phyloP scores from a whole-genome alignment of 257 asterid genomes.

The Cynanchum wilfordii region DNA sequence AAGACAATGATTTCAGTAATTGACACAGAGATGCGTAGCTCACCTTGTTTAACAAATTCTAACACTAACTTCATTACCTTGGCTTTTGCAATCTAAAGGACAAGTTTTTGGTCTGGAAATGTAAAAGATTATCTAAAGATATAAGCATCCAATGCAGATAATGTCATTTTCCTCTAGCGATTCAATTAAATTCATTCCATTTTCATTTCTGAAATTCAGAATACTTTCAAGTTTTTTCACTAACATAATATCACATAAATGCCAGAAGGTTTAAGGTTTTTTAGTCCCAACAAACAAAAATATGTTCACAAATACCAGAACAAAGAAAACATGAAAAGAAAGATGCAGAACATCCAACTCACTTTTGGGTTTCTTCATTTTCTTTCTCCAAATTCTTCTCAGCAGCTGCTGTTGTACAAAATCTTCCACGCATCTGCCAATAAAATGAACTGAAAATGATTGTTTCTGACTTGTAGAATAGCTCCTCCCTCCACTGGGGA shows the following conservation, averaged over 20 bases:
- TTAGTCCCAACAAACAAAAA: neutral
- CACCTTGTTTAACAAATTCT: neutral
- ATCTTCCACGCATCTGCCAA: slow-evolving; percentile 25
- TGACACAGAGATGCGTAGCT: neutral
- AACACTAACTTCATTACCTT: neutral
- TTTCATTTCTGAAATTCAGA: neutral
- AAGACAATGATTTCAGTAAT: neutral
- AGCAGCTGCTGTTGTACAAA: slow-evolving; percentile 25
- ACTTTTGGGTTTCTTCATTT: slow-evolving; percentile 32
- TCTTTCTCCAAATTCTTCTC: slow-evolving; percentile 20
- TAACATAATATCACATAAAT: neutral
- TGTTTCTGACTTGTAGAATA: neutral
- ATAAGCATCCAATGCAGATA: neutral
- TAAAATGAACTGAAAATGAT: neutral
- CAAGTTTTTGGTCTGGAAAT: neutral
- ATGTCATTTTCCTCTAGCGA: neutral
- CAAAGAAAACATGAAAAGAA: neutral
- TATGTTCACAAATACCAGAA: neutral
- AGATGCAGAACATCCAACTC: slow-evolving; percentile 8
- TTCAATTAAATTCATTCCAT: too few relatives aligned
- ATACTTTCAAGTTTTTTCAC: neutral
- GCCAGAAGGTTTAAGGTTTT: neutral
- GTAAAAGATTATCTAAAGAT: neutral
- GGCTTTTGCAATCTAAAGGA: neutral
- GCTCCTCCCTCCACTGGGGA: neutral